These are phyloP conservation scores for Acer negundo DNA, from an alignment of 345 rosid genomes.

Conservation along the genomic window DNA sequence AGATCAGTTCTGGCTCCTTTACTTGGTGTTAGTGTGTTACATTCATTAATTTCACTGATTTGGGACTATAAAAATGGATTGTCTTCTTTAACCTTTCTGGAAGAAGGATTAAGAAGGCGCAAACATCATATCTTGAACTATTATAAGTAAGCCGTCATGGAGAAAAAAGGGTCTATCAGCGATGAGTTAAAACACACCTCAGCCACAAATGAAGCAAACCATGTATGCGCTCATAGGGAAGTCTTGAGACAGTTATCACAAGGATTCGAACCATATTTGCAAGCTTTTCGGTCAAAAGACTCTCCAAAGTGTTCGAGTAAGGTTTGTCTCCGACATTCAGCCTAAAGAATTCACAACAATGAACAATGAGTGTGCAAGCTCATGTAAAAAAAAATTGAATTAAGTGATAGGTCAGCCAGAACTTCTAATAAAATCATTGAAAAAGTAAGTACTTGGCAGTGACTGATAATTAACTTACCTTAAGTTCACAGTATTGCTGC, in stretches of 20 bases:
- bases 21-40: not conserved
- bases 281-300: constrained; percentile 53
- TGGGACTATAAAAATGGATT: not conserved
- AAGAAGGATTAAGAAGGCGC: not conserved
- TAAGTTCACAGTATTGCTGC: constrained; percentile 85
- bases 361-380: constrained; percentile 8
- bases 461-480: constrained; percentile 41
- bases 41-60: not conserved
- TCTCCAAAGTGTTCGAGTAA: constrained; percentile 86
- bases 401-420: not conserved
- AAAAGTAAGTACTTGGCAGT: not conserved
- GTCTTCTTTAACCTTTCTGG: not conserved
- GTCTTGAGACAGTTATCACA: constrained; percentile 78
- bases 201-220: constrained; percentile 6
- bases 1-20: not conserved
- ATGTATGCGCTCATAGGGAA: constrained; percentile 28
- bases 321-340: constrained; percentile 72
- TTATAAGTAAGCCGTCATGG: not conserved
- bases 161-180: not conserved
- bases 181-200: constrained; percentile 10
- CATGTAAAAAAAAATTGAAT: not conserved
- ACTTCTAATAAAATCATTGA: not conserved
- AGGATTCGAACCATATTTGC: constrained; percentile 66
- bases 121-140: not conserved
- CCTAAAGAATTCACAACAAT: constrained; percentile 37